Evolutionary conservation across 768 basidiomycete species (phyloP), one percentile per base, ranked within the genome.

Genomic region (Hirschioporus abietinus): DNA sequence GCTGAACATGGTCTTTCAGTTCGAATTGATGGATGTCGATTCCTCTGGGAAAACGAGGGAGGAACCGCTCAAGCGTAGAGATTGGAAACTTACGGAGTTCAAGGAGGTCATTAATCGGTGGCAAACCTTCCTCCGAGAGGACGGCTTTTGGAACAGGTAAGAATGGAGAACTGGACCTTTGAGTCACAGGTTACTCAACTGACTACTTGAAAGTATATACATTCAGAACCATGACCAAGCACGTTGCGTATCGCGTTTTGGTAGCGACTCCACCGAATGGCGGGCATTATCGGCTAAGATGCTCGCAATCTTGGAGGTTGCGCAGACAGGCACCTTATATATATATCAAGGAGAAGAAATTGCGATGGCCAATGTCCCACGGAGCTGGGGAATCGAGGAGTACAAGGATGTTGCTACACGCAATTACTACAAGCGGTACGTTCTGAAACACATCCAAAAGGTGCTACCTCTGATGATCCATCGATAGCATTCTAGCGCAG

Each of bases 281-380:
- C 83, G 90, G 4, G 74, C 79, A 0, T 73, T 81, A 18, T 87
- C 86, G 7, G 87, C 86, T 4, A 91, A 91, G 74, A 76, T 92
- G 75, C 74, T 92, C 23, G 83, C 86, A 0, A 78, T 89, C 65
- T 74, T 90, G 36, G 82, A 91, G 68, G 78, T 84, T 36, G 83
- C 86, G 1, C 86, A 88, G 58, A 78, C 81, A 8, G 90, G 91
- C 7, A 90, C 90, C 23, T 75, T 87, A 68, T 92, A 87, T 73
- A 78, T 93, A 12, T 92, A 87, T 72, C 89, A 92, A 76, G 91
- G 90, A 7, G 81, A 92, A 73, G 92, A 92, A 72, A 80, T 92
- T 0, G 90, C 86, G 0, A 76, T 89, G 74, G 84, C 81, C 74
- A 88, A 88, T 66, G 85, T 88, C 68, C 86, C 88, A 20, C 72